These are phyloP conservation scores for Chrysanthemum lavandulifolium DNA, from an alignment of 129 eudicot species.

Conservation along the genomic window DNA sequence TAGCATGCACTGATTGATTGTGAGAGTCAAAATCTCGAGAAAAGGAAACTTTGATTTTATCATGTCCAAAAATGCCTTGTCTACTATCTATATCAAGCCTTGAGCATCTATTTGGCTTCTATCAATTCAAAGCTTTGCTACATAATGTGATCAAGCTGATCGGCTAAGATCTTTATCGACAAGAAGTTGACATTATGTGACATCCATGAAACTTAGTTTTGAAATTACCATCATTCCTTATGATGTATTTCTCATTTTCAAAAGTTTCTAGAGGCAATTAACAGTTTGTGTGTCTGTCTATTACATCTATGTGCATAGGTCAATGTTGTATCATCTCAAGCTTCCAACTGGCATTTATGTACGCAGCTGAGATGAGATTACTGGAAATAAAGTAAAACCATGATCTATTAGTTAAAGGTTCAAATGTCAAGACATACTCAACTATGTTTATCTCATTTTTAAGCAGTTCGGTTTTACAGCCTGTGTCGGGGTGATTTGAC, in stretches of 20 bases:
- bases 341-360: too few relatives aligned
- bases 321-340: too few relatives aligned
- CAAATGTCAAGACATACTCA: too few relatives aligned
- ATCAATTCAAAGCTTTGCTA: constrained; percentile 87
- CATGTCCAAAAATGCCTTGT: too few relatives aligned
- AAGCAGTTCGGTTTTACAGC: background rate
- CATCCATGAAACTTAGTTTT: background rate
- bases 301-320: too few relatives aligned
- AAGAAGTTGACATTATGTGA: background rate
- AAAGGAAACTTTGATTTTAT: too few relatives aligned
- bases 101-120: constrained; percentile 92
- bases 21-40: too few relatives aligned
- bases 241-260: constrained; percentile 13
- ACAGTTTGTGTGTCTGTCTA: background rate
- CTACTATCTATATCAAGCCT: constrained; percentile 93
- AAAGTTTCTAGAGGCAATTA: constrained; percentile 12
- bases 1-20: too few relatives aligned
- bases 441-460: background rate
- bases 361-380: too few relatives aligned
- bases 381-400: too few relatives aligned
- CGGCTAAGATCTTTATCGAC: background rate
- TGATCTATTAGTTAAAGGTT: too few relatives aligned
- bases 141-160: constrained; percentile 45
- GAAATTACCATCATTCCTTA: constrained; percentile 23
- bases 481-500: too few relatives aligned